phyloP scores from a whole-genome alignment of 208 protist genomes.

The Wallacemonas sp. region DNA sequence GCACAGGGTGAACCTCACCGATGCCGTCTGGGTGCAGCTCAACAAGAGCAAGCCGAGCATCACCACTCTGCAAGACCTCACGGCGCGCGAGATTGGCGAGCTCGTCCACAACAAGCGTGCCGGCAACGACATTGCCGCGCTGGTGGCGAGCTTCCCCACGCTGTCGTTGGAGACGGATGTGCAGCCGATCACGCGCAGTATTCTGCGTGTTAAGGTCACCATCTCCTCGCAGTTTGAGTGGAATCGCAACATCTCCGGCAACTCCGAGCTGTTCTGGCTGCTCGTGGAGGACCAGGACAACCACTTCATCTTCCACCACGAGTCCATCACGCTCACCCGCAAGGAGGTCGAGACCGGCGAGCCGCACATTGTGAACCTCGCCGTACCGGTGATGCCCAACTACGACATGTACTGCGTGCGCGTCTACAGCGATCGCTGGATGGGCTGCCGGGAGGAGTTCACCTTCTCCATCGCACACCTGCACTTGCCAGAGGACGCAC shows the following conservation, averaged over 20 bases:
- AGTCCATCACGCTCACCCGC: slow-evolving; percentile 73
- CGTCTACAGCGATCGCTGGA: slow-evolving; percentile 96
- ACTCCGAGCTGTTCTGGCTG: slow-evolving; percentile 94
- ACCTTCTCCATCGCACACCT: slow-evolving; percentile 95
- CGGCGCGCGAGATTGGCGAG: slow-evolving; percentile 75
- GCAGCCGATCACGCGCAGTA: slow-evolving; percentile 97
- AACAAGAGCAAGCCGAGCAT: slow-evolving; percentile 79
- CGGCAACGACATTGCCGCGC: slow-evolving; percentile 78
- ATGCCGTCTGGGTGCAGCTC: slow-evolving; percentile 74
- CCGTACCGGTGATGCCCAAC: slow-evolving; percentile 96
- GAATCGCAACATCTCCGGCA: slow-evolving; percentile 94
- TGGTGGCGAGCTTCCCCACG: slow-evolving; percentile 91
- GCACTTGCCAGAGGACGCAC: slow-evolving; percentile 93
- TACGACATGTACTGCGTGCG: slow-evolving; percentile 97
- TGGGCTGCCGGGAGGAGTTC: slow-evolving; percentile 87
- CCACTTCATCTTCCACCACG: slow-evolving; percentile 94
- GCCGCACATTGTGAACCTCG: slow-evolving; percentile 92
- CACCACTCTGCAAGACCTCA: slow-evolving; percentile 79
- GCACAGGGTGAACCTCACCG: slow-evolving; percentile 66
- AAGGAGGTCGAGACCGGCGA: slow-evolving; percentile 82
- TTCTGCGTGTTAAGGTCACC: slow-evolving; percentile 94
- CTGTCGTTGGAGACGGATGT: slow-evolving; percentile 88
- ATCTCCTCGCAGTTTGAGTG: slow-evolving; percentile 94
- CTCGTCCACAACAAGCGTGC: slow-evolving; percentile 86
- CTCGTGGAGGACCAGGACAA: slow-evolving; percentile 97